A percentile compares a stretch with the other conserved stretches of the same genome.
phyloP scores from a whole-genome alignment of 768 basidiomycete species.

The Boletus vinaceobasis region DNA sequence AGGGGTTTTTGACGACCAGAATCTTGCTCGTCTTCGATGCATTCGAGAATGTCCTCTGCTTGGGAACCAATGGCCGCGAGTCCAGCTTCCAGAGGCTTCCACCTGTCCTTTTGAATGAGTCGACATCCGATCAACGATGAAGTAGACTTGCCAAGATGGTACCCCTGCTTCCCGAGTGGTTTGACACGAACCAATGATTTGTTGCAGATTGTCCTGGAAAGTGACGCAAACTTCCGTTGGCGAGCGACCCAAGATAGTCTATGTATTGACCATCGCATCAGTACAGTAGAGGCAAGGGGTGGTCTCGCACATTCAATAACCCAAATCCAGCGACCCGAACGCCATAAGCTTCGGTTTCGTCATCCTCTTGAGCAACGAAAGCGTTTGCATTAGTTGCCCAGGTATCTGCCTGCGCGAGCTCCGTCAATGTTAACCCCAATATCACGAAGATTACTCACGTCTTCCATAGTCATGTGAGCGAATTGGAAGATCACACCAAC shows the following conservation, averaged over 20 bases:
- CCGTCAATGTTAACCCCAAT: background rate
- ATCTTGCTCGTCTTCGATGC: conserved; percentile 71
- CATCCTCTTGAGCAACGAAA: conserved; percentile 93
- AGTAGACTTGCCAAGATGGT: conserved; percentile 55
- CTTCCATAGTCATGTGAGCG: conserved; percentile 85
- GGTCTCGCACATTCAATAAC: conserved; percentile 58
- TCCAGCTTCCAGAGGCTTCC: conserved; percentile 86
- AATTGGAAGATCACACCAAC: conserved; percentile 61
- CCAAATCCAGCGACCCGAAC: conserved; percentile 84
- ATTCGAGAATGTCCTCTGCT: conserved; percentile 70
- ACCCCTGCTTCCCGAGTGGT: conserved; percentile 51
- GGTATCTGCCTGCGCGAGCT: conserved; percentile 66
- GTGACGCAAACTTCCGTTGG: conserved; percentile 48
- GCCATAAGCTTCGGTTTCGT: conserved; percentile 80
- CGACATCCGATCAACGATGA: background rate
- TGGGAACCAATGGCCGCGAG: conserved; percentile 81
- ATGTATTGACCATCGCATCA: conserved; percentile 4
- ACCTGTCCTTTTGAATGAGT: conserved; percentile 49
- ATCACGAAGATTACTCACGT: conserved; percentile 48
- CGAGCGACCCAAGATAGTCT: conserved; percentile 58
- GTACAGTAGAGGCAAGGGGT: background rate
- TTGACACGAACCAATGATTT: conserved; percentile 56
- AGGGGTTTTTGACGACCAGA: conserved; percentile 63
- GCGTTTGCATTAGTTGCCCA: conserved; percentile 90
- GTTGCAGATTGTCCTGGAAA: conserved; percentile 53